These are phyloP conservation scores for Penicillium sp. DNA, from an alignment of 2,329 filamentous ascomycete species.

Conservation along the genomic window DNA sequence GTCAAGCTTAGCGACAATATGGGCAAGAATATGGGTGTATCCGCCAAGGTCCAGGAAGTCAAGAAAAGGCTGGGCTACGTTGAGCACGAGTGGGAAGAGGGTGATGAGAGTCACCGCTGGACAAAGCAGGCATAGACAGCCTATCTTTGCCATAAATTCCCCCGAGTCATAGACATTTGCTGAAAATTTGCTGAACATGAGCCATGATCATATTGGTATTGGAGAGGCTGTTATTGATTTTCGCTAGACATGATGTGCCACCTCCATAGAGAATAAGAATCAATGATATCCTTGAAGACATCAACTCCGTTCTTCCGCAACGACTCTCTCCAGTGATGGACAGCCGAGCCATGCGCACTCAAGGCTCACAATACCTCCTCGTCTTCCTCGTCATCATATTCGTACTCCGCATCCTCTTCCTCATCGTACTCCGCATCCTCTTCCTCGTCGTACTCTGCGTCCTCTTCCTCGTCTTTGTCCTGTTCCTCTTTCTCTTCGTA, in stretches of 20 bases:
- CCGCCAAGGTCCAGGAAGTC: constrained; percentile 66
- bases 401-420: neutral
- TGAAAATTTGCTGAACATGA: neutral
- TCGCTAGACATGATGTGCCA: neutral
- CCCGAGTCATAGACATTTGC: neutral
- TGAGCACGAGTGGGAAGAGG: constrained; percentile 72
- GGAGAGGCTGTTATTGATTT: neutral
- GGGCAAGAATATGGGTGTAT: constrained; percentile 89
- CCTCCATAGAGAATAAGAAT: constrained; percentile 4
- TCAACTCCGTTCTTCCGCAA: neutral
- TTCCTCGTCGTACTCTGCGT: no score
- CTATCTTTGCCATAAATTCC: neutral
- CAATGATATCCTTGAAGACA: neutral
- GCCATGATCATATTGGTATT: neutral
- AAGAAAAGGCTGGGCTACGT: constrained; percentile 79
- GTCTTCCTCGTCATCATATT: neutral
- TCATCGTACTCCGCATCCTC: neutral
- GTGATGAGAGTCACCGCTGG: constrained; percentile 78
- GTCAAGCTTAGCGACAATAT: constrained; percentile 90
- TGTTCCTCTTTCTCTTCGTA: neutral
- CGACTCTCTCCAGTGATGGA: neutral
- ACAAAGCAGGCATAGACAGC: constrained; percentile 34
- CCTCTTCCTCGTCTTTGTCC: neutral
- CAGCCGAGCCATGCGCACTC: neutral
- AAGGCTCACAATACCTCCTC: neutral